A percentile compares a stretch with the other conserved stretches of the same genome.
Conservation (phyloP, 2,329 filamentous ascomycete species). For the Metarhizium sp. region DNA sequence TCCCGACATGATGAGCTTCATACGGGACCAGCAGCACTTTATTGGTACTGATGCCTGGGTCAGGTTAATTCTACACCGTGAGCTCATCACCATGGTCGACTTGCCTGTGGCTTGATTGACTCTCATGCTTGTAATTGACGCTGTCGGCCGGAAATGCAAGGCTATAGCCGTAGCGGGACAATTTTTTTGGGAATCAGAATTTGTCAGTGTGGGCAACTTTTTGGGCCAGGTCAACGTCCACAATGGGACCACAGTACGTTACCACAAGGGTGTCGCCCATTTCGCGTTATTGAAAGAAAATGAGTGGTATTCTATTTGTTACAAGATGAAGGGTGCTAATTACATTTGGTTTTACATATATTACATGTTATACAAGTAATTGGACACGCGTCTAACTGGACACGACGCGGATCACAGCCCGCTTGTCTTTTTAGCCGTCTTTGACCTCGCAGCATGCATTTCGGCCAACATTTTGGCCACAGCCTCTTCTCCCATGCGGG, state of each 20-base stretch:
- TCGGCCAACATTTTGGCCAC: conserved; percentile 14
- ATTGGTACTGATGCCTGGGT: conserved; percentile 55
- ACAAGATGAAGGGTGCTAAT: background rate
- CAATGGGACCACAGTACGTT: background rate
- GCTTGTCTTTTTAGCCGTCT: background rate
- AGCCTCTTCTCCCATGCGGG: conserved; percentile 15
- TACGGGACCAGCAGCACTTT: conserved; percentile 75
- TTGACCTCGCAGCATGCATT: conserved; percentile 5
- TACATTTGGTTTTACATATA: background rate
- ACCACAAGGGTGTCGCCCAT: background rate
- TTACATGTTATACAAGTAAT: background rate
- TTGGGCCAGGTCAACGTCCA: background rate
- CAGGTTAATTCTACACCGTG: background rate
- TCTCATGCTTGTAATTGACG: conserved; percentile 25
- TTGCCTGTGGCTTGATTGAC: conserved; percentile 35
- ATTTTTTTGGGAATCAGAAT: background rate
- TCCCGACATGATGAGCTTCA: conserved; percentile 67
- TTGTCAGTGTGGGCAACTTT: background rate
- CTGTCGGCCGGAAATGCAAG: background rate
- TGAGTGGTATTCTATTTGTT: background rate
- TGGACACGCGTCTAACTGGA: no score
- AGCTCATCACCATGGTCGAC: background rate
- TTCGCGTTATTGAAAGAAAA: background rate
- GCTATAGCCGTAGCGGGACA: background rate
- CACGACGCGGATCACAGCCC: background rate